Evolutionary conservation across 2,329 filamentous ascomycete species (phyloP).

Genomic region (Microdochium paspali): DNA sequence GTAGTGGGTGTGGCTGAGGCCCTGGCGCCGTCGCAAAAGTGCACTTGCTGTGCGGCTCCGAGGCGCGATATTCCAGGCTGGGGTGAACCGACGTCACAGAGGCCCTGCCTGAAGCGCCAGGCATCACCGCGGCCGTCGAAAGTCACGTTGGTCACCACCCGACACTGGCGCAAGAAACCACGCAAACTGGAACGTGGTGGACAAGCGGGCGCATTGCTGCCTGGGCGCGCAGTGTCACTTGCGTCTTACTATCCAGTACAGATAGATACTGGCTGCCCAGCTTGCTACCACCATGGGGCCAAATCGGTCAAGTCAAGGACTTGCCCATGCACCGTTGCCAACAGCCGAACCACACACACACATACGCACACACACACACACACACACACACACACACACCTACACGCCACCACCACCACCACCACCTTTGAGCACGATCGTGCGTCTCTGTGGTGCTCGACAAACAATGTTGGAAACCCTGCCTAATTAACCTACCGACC

Average conservation of each 20-base stretch:
- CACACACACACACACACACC: too few species aligned
- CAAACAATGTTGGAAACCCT: too few species aligned
- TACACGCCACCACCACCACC: too few species aligned
- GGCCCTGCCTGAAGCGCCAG: neutral
- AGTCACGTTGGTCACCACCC: neutral
- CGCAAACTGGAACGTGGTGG: neutral
- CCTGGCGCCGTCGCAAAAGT: neutral
- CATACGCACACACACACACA: too few species aligned
- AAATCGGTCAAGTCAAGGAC: neutral
- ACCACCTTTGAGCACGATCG: too few species aligned
- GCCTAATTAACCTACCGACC: neutral
- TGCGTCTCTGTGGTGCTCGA: neutral
- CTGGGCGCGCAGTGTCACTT: neutral
- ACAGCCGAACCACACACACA: too few species aligned
- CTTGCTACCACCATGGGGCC: too few species aligned
- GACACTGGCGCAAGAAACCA: neutral
- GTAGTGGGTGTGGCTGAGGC: neutral
- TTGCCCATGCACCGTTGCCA: too few species aligned
- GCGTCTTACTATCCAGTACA: too few species aligned
- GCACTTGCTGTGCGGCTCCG: neutral
- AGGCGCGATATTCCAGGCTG: neutral
- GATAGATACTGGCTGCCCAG: too few species aligned
- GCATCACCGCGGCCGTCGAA: too few species aligned
- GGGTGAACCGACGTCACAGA: neutral
- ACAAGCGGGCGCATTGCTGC: neutral